Evolutionary conservation across 805 yeast genomes (phyloP), one percentile per base, ranked within the genome.

Genomic region (Zygoascus ofunaensis): DNA sequence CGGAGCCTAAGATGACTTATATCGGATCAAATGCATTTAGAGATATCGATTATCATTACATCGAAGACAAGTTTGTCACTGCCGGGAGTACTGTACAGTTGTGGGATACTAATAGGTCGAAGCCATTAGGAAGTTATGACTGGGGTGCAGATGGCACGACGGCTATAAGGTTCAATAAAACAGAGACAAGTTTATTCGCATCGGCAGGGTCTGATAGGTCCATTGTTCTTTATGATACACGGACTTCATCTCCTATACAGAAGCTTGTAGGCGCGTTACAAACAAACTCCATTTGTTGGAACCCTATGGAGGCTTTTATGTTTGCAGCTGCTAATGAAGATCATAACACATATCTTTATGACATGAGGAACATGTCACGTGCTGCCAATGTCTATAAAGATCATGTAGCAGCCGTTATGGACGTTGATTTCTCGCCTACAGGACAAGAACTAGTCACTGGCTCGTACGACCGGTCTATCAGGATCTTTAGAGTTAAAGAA

Each of bases 101-200:
- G n/a, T 92, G 99, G 99, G 95, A 92, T 62, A 68, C 78, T 43
- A 73, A 74, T 51, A 73, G 98, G 55, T 77, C 86, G 22, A 79
- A 82, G 55, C 87, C 95, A 22, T 62, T 82, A 3, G 71, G 86
- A 4, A 74, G 86, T 53, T 66, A 92, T 41, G 77, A 94, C 1
- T 92, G 99, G 99, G 98, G 97, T 41, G 94, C 95, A 7, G 98
- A 92, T 61, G 87, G 87, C 58, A 72, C 90, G 43, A 79, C 72
- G 44, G 72, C 80, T 4, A 96, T 90, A 30, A 77, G 79, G 57
- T 92, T 90, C 65, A 92, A 92, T 63, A 80, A 79, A 61, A 85
- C 94, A 0, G 97, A 92, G 60, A 84, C 95, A 3, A 82, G 86
- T 36, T 72, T 92, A 3, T 62, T 94, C 37, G 97, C 97, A 18